Percentiles rank a stretch among this genome's conserved stretches.
phyloP scores from a whole-genome alignment of 257 asterid genomes.

The Capsicum pubescens region DNA sequence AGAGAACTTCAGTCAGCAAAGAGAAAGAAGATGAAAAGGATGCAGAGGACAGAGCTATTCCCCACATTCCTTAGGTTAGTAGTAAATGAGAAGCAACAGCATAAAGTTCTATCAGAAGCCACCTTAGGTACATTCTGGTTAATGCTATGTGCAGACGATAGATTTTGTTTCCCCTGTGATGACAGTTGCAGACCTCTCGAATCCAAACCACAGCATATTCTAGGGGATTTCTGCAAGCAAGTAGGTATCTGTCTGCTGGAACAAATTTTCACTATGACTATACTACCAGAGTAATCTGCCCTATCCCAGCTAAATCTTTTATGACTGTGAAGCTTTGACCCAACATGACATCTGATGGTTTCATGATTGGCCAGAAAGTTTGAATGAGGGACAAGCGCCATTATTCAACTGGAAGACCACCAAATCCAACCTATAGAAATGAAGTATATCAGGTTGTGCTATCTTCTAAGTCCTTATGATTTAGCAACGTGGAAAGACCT shows the following conservation, averaged over 20 bases:
- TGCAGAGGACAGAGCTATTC: slow-evolving; percentile 21
- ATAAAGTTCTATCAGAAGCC: slow-evolving; percentile 13
- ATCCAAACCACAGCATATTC: slow-evolving; percentile 41
- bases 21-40: slow-evolving; percentile 12
- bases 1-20: slow-evolving; percentile 15
- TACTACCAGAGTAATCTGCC: slow-evolving; percentile 40
- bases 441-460: not conserved
- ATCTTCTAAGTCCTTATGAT: not conserved
- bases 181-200: slow-evolving; percentile 46
- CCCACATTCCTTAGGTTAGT: not conserved
- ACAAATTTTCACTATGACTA: slow-evolving; percentile 40
- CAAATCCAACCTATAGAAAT: slow-evolving; percentile 40
- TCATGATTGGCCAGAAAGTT: slow-evolving; percentile 58
- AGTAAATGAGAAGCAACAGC: not conserved
- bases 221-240: slow-evolving; percentile 47
- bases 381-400: slow-evolving; percentile 68
- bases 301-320: slow-evolving; percentile 42
- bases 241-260: slow-evolving; percentile 48
- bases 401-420: slow-evolving; percentile 47
- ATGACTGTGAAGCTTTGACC: slow-evolving; percentile 39
- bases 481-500: not conserved
- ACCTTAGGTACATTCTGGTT: slow-evolving; percentile 53
- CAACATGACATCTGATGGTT: slow-evolving; percentile 47
- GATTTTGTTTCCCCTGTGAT: slow-evolving; percentile 36
- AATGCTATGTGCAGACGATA: slow-evolving; percentile 34